A percentile compares a stretch with the other conserved stretches of the same genome.
phyloP scores from a whole-genome alignment of 2,329 filamentous ascomycete genomes.

The Stagonosporopsis tanaceti region DNA sequence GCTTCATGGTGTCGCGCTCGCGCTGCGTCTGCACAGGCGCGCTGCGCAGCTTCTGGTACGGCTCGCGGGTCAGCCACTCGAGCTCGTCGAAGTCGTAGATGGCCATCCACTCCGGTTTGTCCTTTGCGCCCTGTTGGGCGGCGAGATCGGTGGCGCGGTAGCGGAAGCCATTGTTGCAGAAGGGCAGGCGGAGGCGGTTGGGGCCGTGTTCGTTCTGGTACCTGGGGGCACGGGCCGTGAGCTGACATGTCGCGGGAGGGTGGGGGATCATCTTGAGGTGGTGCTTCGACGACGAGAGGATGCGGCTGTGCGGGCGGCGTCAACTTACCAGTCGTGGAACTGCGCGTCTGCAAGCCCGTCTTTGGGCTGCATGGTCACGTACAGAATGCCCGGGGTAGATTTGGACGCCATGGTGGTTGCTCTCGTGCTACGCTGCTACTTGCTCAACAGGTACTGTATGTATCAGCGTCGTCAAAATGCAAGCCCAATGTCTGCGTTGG shows the following conservation, averaged over 20 bases:
- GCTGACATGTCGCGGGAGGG: neutral
- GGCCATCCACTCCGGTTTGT: slow-evolving; percentile 75
- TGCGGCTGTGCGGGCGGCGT: slow-evolving; percentile 27
- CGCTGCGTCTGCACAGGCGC: slow-evolving; percentile 64
- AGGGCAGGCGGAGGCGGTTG: slow-evolving; percentile 76
- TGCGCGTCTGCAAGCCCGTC: slow-evolving; percentile 69
- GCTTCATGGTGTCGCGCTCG: slow-evolving; percentile 68
- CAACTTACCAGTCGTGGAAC: slow-evolving; percentile 72
- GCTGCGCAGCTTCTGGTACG: slow-evolving; percentile 72
- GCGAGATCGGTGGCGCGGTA: slow-evolving; percentile 72
- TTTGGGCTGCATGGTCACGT: slow-evolving; percentile 85
- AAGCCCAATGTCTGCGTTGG: neutral
- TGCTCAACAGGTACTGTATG: neutral
- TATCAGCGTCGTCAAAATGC: neutral
- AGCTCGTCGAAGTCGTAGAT: slow-evolving; percentile 83
- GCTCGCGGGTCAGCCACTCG: slow-evolving; percentile 71
- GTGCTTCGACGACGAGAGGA: slow-evolving; percentile 26
- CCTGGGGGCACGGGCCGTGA: slow-evolving; percentile 23
- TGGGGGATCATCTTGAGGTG: slow-evolving; percentile 43
- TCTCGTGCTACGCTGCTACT: too few species aligned
- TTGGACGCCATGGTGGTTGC: slow-evolving; percentile 51
- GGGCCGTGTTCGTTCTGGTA: slow-evolving; percentile 95
- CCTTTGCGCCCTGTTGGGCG: slow-evolving; percentile 37
- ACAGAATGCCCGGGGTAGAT: slow-evolving; percentile 72
- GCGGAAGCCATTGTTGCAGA: slow-evolving; percentile 79